A percentile compares a stretch with the other conserved stretches of the same genome.
These are phyloP conservation scores for Rhodotorula sp. DNA, from an alignment of 1,284 basidiomycete species.

Conservation along the genomic window DNA sequence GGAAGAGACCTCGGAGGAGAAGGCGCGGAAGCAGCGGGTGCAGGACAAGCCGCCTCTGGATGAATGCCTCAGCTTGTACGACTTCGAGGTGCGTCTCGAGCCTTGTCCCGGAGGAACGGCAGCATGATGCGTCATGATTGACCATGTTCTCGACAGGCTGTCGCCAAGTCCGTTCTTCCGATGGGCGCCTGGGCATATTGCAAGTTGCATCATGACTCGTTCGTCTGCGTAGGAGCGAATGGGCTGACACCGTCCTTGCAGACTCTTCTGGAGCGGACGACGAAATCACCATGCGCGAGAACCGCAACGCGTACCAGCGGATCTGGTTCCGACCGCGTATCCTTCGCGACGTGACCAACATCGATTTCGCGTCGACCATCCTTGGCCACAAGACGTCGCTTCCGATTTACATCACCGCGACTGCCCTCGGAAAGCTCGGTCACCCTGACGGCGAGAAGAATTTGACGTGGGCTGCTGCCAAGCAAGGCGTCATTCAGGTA, in stretches of 20 bases:
- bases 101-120: not conserved
- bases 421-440: constrained; percentile 72
- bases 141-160: constrained; percentile 57
- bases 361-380: constrained; percentile 79
- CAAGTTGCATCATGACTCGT: constrained; percentile 47
- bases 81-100: constrained; percentile 70
- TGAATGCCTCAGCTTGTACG: constrained; percentile 80
- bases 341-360: constrained; percentile 73
- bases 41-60: constrained; percentile 63
- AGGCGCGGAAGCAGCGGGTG: constrained; percentile 54
- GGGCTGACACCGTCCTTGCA: not conserved
- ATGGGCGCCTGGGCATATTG: constrained; percentile 88
- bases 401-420: constrained; percentile 61
- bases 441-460: constrained; percentile 54
- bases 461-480: constrained; percentile 77
- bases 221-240: too few species aligned
- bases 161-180: constrained; percentile 69
- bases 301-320: constrained; percentile 74
- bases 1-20: constrained; percentile 62
- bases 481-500: constrained; percentile 70
- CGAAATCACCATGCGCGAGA: constrained; percentile 64
- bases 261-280: constrained; percentile 54
- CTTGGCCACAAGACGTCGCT: constrained; percentile 54
- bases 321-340: constrained; percentile 93
- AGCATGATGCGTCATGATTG: not conserved